Evolutionary conservation across 306 rosid genomes (phyloP).

Genomic region (Inga oerstediana): DNA sequence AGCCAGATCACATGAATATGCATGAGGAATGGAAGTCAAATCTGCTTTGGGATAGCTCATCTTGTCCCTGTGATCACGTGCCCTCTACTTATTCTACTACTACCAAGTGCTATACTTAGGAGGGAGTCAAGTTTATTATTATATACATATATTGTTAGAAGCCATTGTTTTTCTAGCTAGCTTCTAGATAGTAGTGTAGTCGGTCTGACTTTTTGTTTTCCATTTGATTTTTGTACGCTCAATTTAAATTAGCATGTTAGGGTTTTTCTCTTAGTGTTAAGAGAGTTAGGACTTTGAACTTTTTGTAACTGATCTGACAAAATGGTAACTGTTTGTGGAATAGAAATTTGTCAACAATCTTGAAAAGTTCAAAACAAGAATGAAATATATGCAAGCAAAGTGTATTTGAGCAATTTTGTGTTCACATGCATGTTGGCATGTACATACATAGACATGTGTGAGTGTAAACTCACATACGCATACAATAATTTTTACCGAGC

Average conservation of each 20-base stretch:
- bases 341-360: conserved; percentile 33
- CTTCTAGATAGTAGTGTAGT: conserved; percentile 31
- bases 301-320: conserved; percentile 34
- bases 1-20: conserved; percentile 46
- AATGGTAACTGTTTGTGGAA: conserved; percentile 42
- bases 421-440: neutral
- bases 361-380: conserved; percentile 30
- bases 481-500: too few species aligned
- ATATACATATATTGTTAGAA: conserved; percentile 30
- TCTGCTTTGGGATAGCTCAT: conserved; percentile 72
- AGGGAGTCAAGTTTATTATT: neutral
- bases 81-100: conserved; percentile 59
- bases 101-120: conserved; percentile 57
- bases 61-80: conserved; percentile 65
- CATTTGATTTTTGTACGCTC: conserved; percentile 15
- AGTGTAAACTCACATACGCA: too few species aligned
- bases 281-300: conserved; percentile 11
- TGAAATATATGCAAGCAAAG: conserved; percentile 9
- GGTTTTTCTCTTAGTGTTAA: neutral
- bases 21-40: conserved; percentile 77
- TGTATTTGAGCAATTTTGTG: neutral
- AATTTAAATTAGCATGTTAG: conserved; percentile 36
- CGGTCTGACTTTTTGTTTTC: conserved; percentile 34
- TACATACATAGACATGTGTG: too few species aligned
- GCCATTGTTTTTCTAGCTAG: conserved; percentile 41